These are phyloP conservation scores for Hypoxylon sp. DNA, from an alignment of 2,329 filamentous ascomycete genomes.

Conservation along the genomic window DNA sequence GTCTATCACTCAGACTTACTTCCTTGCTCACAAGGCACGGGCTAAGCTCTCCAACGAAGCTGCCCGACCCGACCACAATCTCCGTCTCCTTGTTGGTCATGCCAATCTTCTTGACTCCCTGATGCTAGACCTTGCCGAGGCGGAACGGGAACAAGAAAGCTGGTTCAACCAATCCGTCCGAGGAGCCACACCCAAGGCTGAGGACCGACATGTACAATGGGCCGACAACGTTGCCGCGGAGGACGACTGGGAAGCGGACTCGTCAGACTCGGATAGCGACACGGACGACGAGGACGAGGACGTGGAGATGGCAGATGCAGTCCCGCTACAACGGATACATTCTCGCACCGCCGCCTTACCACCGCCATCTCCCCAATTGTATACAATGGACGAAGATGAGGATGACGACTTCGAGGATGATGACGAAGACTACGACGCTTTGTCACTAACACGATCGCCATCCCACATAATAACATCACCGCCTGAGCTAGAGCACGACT, in stretches of 20 bases:
- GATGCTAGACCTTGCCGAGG: constrained; percentile 92
- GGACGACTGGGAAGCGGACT: constrained; percentile 77
- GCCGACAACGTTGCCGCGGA: constrained; percentile 83
- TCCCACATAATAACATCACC: constrained; percentile 73
- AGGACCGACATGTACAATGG: constrained; percentile 87
- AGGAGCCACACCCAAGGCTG: constrained; percentile 70
- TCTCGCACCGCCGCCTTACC: constrained; percentile 52
- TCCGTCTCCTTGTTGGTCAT: constrained; percentile 94
- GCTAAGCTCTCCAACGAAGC: constrained; percentile 96
- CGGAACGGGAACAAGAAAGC: constrained; percentile 93
- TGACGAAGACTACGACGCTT: constrained; percentile 69
- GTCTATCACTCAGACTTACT: constrained; percentile 99
- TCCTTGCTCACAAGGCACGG: constrained; percentile 95
- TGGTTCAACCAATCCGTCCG: constrained; percentile 98
- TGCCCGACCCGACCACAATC: constrained; percentile 90
- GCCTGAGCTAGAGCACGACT: constrained; percentile 78
- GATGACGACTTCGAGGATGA: constrained; percentile 60
- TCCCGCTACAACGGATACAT: constrained; percentile 62
- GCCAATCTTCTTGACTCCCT: constrained; percentile 97
- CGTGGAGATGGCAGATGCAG: constrained; percentile 66
- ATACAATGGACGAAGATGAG: constrained; percentile 56
- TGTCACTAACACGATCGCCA: constrained; percentile 76
- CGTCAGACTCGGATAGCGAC: constrained; percentile 66
- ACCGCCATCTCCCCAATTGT: constrained; percentile 53
- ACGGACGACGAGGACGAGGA: constrained; percentile 68